These are phyloP conservation scores for Mycena indigotica DNA, from an alignment of 768 basidiomycete genomes.

Conservation along the genomic window DNA sequence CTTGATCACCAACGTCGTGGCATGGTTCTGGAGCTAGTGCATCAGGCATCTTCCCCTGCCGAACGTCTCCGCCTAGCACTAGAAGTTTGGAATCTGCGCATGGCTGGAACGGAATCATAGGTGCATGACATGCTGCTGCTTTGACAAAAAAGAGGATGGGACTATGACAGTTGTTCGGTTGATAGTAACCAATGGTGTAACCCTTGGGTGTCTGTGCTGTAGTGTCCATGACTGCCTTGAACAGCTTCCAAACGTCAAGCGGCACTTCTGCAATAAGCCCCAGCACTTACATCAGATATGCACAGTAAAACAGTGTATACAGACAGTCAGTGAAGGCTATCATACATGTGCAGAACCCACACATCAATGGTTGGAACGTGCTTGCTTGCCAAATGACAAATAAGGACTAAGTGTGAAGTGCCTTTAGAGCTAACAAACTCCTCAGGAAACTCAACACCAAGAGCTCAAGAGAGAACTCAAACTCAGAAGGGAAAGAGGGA, in stretches of 20 bases:
- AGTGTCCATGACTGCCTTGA: constrained; percentile 29
- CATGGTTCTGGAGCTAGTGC: constrained; percentile 23
- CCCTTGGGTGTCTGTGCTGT: constrained; percentile 34
- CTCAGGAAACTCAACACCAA: too few relatives aligned
- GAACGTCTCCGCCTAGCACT: constrained; percentile 31
- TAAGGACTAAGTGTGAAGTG: too few relatives aligned
- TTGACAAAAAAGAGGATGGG: too few relatives aligned
- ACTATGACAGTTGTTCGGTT: too few relatives aligned
- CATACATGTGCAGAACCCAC: constrained; percentile 25
- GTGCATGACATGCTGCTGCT: too few relatives aligned
- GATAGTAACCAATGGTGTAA: constrained; percentile 31
- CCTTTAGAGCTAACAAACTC: too few relatives aligned
- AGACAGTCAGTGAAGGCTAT: constrained; percentile 8
- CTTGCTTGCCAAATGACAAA: too few relatives aligned
- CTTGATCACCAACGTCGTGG: constrained; percentile 19
- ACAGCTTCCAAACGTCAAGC: constrained; percentile 17
- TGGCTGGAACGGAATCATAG: too few relatives aligned
- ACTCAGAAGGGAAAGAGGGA: too few relatives aligned
- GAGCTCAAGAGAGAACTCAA: too few relatives aligned
- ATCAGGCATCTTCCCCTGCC: too few relatives aligned
- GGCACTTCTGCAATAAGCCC: constrained; percentile 30
- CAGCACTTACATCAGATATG: constrained; percentile 15
- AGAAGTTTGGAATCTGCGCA: too few relatives aligned
- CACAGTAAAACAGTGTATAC: constrained; percentile 24
- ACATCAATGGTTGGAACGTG: constrained; percentile 26